A percentile compares a stretch with the other conserved stretches of the same genome.
Conservation (phyloP, 2,329 filamentous ascomycete genomes). For the Rhynchosporium agropyri region DNA sequence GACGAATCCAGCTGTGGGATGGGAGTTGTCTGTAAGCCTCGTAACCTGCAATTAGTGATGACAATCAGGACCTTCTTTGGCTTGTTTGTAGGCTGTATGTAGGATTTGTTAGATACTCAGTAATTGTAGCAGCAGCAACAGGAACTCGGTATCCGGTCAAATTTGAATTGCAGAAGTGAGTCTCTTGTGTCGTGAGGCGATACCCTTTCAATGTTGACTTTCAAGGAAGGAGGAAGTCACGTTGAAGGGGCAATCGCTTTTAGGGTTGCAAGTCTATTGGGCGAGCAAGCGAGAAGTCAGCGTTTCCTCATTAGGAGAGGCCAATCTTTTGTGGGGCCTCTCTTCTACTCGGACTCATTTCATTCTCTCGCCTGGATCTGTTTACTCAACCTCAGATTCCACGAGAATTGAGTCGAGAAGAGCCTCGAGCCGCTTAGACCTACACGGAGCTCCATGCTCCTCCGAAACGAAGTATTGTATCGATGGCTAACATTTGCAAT, state of each 20-base stretch:
- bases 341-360: not conserved
- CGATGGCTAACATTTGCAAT: constrained; percentile 9
- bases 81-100: not conserved
- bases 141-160: no score
- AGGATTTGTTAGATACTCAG: not conserved
- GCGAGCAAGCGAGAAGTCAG: no score
- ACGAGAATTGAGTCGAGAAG: not conserved
- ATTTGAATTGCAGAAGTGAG: no score
- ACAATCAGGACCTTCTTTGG: no score
- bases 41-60: not conserved
- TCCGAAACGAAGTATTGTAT: constrained; percentile 7
- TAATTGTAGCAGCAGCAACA: not conserved
- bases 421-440: not conserved
- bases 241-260: no score
- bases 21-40: not conserved
- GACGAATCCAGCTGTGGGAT: not conserved
- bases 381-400: not conserved
- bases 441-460: not conserved
- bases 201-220: no score
- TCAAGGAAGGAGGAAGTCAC: no score
- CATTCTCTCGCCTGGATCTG: not conserved
- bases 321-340: not conserved
- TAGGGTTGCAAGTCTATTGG: no score
- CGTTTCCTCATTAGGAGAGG: no score
- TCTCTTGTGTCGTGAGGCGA: no score